Conservation (phyloP, 1,284 basidiomycete species). For the Anthracocystis panici-leucophaei region DNA sequence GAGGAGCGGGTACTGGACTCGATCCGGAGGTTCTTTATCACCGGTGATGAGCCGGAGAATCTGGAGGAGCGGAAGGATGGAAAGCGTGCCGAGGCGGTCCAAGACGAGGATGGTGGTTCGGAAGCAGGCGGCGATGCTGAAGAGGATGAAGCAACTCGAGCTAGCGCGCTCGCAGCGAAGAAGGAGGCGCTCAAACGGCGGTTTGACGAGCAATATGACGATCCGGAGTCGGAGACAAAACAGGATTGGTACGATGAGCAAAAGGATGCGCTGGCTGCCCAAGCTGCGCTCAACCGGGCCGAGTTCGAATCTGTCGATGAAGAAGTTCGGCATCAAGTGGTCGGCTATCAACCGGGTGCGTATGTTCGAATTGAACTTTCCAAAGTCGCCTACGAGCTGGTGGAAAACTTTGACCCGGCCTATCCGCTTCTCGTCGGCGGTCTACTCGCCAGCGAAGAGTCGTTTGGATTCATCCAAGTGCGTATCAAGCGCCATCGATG, state of each 20-base stretch:
- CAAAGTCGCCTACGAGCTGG: constrained; percentile 88
- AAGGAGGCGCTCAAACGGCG: constrained; percentile 92
- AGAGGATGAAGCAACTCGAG: constrained; percentile 72
- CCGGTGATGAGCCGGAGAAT: constrained; percentile 73
- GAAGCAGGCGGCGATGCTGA: constrained; percentile 70
- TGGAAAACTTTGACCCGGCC: constrained; percentile 90
- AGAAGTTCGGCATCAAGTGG: constrained; percentile 83
- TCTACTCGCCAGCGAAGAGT: constrained; percentile 88
- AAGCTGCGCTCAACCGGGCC: constrained; percentile 84
- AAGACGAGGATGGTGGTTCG: constrained; percentile 65
- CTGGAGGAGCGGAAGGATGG: constrained; percentile 53
- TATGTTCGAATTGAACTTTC: constrained; percentile 92
- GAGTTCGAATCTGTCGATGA: constrained; percentile 87
- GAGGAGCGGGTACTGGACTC: constrained; percentile 86
- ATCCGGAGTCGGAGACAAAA: constrained; percentile 74
- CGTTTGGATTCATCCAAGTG: constrained; percentile 90
- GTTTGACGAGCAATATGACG: constrained; percentile 97
- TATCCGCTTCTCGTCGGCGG: constrained; percentile 94
- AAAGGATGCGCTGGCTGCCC: constrained; percentile 89
- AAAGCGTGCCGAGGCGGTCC: constrained; percentile 43
- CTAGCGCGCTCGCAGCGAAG: constrained; percentile 80
- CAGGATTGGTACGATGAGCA: constrained; percentile 73
- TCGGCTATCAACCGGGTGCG: constrained; percentile 90
- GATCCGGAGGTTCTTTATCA: constrained; percentile 90
- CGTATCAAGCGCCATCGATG: constrained; percentile 96